Conservation (phyloP, 2,329 filamentous ascomycete species). For the Sporothrix globosa region DNA sequence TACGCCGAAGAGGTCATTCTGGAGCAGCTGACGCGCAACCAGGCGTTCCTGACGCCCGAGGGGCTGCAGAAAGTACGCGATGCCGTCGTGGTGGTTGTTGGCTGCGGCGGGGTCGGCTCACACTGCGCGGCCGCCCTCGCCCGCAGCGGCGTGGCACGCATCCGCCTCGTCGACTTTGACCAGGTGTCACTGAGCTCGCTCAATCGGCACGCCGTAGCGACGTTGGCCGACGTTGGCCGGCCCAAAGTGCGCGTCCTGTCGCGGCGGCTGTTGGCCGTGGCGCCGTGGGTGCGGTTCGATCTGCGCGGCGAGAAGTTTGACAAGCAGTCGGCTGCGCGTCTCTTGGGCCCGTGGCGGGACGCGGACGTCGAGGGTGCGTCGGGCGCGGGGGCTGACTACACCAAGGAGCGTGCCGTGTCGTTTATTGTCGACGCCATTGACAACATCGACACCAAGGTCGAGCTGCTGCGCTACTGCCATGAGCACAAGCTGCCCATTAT, state of each 20-base stretch:
- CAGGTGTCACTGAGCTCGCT: conserved; percentile 93
- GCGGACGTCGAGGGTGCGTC: conserved; percentile 50
- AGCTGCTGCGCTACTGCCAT: conserved; percentile 84
- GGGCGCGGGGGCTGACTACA: background rate
- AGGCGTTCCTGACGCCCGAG: conserved; percentile 82
- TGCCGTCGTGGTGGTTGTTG: conserved; percentile 86
- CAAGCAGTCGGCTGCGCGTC: conserved; percentile 62
- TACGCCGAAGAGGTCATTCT: conserved; percentile 81
- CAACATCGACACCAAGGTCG: conserved; percentile 96
- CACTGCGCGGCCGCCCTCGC: conserved; percentile 86
- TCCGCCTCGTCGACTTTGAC: conserved; percentile 94
- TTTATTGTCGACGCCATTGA: conserved; percentile 98
- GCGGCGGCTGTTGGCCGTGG: conserved; percentile 78
- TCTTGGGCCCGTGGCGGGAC: conserved; percentile 69
- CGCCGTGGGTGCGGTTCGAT: conserved; percentile 91
- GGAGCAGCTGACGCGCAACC: conserved; percentile 91
- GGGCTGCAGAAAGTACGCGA: conserved; percentile 78
- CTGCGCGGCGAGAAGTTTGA: conserved; percentile 82
- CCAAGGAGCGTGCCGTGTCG: conserved; percentile 58
- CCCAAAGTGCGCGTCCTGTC: conserved; percentile 87
- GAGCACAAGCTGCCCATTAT: conserved; percentile 78
- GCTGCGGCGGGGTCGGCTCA: conserved; percentile 91
- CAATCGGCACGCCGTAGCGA: conserved; percentile 95
- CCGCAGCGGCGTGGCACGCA: conserved; percentile 82
- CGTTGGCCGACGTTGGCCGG: conserved; percentile 87